Evolutionary conservation across 495 filamentous ascomycete genomes (phyloP).

Genomic region (Polyplosphaeria fusca): DNA sequence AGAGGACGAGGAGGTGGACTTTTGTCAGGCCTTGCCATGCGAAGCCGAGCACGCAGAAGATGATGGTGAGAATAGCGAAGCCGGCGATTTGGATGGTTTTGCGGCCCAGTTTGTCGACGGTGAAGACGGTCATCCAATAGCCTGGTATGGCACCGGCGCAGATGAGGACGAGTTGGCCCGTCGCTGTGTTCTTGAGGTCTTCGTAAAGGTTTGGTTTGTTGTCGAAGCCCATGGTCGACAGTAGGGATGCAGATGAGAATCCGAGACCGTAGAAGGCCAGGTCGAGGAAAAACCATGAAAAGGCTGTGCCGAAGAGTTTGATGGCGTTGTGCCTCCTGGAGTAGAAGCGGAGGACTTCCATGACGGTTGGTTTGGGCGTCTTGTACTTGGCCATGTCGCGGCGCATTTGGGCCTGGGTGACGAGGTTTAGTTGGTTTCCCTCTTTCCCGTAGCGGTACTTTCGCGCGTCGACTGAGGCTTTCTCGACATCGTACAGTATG

Average conservation of each 20-base stretch:
- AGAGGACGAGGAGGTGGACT: conserved; percentile 61
- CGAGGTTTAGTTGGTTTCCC: conserved; percentile 59
- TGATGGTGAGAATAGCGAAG: conserved; percentile 38
- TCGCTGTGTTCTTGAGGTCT: conserved; percentile 34
- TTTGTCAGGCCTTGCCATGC: conserved; percentile 34
- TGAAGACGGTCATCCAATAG: conserved; percentile 43
- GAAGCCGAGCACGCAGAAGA: conserved; percentile 40
- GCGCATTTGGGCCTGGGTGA: conserved; percentile 53
- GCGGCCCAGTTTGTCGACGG: conserved; percentile 38
- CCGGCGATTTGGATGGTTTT: conserved; percentile 40
- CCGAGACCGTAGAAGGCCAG: conserved; percentile 77
- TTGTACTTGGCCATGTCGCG: conserved; percentile 49
- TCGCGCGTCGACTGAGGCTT: conserved; percentile 62
- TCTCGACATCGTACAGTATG: conserved; percentile 66
- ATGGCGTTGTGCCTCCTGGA: conserved; percentile 62
- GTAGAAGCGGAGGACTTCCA: conserved; percentile 59
- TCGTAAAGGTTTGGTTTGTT: conserved; percentile 45
- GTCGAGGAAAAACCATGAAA: conserved; percentile 78
- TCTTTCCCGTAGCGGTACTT: conserved; percentile 41
- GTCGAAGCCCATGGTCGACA: conserved; percentile 65
- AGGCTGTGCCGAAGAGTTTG: conserved; percentile 71
- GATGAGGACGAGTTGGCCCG: conserved; percentile 40
- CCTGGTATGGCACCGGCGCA: conserved; percentile 42
- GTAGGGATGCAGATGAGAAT: conserved; percentile 61
- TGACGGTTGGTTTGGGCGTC: conserved; percentile 53